These are phyloP conservation scores for Camellia granthamiana DNA, from an alignment of 148 eudicot genomes.

Conservation along the genomic window DNA sequence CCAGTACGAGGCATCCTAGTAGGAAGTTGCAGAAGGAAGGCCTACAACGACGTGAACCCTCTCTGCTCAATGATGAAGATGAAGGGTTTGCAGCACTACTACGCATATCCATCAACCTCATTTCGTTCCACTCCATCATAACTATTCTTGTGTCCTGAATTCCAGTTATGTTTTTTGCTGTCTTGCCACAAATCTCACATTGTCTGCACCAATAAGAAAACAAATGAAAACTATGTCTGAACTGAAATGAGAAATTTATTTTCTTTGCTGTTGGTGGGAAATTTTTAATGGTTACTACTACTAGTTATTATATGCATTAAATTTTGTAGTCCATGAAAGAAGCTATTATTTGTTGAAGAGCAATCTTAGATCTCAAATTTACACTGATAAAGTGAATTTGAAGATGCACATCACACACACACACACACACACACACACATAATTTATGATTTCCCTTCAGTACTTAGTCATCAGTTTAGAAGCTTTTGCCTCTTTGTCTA, in stretches of 20 bases:
- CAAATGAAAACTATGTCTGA: not conserved
- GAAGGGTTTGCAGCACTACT: not conserved
- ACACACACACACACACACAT: too few species aligned
- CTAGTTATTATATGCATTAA: not conserved
- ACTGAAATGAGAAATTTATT: not conserved
- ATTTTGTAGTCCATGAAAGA: not conserved
- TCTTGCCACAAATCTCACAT: conserved; percentile 59
- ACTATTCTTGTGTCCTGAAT: conserved; percentile 25
- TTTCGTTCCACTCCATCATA: conserved; percentile 16
- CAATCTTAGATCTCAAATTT: not conserved
- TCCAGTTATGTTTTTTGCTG: conserved; percentile 37
- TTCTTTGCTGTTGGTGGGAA: not conserved
- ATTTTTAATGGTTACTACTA: not conserved
- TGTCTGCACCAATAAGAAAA: conserved; percentile 22
- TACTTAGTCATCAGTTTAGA: not conserved
- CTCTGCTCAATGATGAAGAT: not conserved
- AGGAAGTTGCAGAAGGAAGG: conserved; percentile 32
- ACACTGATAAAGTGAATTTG: not conserved
- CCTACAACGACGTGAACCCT: conserved; percentile 8
- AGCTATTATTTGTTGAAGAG: not conserved
- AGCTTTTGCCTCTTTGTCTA: not conserved
- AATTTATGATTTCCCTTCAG: not conserved
- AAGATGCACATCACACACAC: not conserved
- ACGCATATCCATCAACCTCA: conserved; percentile 9
- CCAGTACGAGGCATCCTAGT: conserved; percentile 28